These are phyloP conservation scores for Plasmodium fragile DNA, from an alignment of 169 alveolate genomes.

Conservation along the genomic window DNA sequence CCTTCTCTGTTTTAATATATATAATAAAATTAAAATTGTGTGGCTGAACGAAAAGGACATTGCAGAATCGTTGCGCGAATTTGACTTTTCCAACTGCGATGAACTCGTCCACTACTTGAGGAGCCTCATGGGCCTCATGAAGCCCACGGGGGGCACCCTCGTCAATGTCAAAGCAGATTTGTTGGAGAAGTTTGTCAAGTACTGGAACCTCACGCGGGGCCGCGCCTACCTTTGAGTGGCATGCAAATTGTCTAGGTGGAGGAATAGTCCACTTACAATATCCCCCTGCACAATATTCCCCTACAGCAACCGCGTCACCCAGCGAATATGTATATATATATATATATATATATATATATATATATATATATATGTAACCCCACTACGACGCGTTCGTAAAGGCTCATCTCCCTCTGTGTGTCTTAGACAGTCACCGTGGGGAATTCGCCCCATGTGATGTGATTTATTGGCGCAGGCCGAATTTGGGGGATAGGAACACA, in stretches of 20 bases:
- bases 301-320: neutral
- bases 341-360: too few relatives aligned
- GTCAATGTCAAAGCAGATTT: slow-evolving; percentile 41
- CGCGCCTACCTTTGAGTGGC: slow-evolving; percentile 12
- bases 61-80: slow-evolving; percentile 15
- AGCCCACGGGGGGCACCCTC: slow-evolving; percentile 45
- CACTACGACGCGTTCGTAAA: neutral
- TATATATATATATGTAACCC: too few relatives aligned
- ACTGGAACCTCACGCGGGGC: slow-evolving; percentile 48
- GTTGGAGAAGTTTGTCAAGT: slow-evolving; percentile 59
- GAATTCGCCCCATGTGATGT: neutral
- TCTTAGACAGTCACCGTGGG: neutral
- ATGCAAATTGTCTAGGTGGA: neutral
- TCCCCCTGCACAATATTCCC: neutral
- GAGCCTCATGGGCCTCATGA: slow-evolving; percentile 61
- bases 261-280: neutral
- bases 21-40: slow-evolving; percentile 55
- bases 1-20: slow-evolving; percentile 54
- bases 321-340: neutral
- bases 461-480: neutral
- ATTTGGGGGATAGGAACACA: neutral
- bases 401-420: neutral
- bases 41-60: slow-evolving; percentile 70
- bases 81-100: slow-evolving; percentile 18
- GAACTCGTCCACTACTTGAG: slow-evolving; percentile 42